Evolutionary conservation across 441 rosid genomes (phyloP), one percentile per base, ranked within the genome.

Genomic region (Pelargonium myrrhifolium): DNA sequence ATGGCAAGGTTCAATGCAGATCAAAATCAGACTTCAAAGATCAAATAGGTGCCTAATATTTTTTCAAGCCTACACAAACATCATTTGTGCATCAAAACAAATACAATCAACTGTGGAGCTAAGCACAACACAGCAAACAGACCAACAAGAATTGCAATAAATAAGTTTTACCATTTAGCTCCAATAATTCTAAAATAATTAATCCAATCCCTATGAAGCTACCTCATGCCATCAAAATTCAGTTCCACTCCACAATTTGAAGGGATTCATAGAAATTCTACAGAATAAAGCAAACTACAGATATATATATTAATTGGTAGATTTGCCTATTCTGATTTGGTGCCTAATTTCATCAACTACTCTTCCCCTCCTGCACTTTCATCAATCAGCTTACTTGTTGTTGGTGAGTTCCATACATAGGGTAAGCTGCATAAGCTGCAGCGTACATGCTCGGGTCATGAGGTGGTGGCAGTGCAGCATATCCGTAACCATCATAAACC

Each of bases 311-410:
- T 17, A 47, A 47, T 47, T 18, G 74, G 72, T 82, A 71, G 24
- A 62, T 69, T 77, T 67, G 78, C 76, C 76, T 64, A 73, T 22
- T 71, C 80, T 80, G 67, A 62, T 73, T 37, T 73, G 71, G 65
- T 68, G 64, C 67, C 55, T 66, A 61, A 68, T 74, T 68, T 51
- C 71, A 71, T 69, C 72, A 78, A 73, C 80, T 76, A 74, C 58
- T 20, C 22, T 47, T 53, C 64, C 58, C 69, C 64, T 70, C 60
- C 2, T 18, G 67, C 60, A 15, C 60, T 70, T 77, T 6, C 39
- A 35, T 53, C 68, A 42, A 65, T 90, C 83, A 89, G 97, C 91
- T 93, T 78, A 93, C 99, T 83, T 91, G 96, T 68, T 93, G 90
- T 75, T 91, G 97, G 75, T 85, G 90, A 76, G 82, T 85, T 47